Percentiles rank a stretch among this genome's conserved stretches.
Evolutionary conservation across 345 rosid species (phyloP).

Genomic region (Eucalyptus shirleyi): DNA sequence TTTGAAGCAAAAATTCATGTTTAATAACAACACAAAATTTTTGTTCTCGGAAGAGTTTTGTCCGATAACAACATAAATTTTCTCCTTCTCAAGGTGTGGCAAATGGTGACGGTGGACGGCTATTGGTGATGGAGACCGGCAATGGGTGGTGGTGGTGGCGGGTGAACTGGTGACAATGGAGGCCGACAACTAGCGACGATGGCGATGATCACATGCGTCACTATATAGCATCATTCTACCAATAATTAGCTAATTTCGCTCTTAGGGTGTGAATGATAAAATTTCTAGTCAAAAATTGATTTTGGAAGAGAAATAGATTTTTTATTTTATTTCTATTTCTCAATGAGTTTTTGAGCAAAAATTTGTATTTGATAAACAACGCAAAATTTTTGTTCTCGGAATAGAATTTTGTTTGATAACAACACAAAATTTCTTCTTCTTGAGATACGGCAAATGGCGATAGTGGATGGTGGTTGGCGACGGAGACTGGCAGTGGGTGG

Average conservation of each 20-base stretch:
- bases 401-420: too few species aligned
- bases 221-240: too few species aligned
- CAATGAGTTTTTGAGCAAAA: too few species aligned
- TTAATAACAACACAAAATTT: too few species aligned
- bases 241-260: too few species aligned
- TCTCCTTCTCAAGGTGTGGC: rapidly evolving
- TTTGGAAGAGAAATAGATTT: too few species aligned
- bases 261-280: too few species aligned
- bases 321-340: too few species aligned
- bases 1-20: too few species aligned
- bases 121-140: rapidly evolving
- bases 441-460: rapidly evolving
- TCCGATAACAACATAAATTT: too few species aligned
- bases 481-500: rapidly evolving
- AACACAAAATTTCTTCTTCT: too few species aligned
- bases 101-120: rapidly evolving
- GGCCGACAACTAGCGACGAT: rapidly evolving
- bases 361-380: rapidly evolving
- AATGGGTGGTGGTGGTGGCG: rapidly evolving
- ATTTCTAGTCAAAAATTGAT: rapidly evolving
- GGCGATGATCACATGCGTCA: rapidly evolving
- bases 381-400: too few species aligned
- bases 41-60: rapidly evolving
- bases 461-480: rapidly evolving
- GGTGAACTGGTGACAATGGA: rapidly evolving